Conservation (phyloP, 352 stramenopile species). For the Pythium plurisporium region DNA sequence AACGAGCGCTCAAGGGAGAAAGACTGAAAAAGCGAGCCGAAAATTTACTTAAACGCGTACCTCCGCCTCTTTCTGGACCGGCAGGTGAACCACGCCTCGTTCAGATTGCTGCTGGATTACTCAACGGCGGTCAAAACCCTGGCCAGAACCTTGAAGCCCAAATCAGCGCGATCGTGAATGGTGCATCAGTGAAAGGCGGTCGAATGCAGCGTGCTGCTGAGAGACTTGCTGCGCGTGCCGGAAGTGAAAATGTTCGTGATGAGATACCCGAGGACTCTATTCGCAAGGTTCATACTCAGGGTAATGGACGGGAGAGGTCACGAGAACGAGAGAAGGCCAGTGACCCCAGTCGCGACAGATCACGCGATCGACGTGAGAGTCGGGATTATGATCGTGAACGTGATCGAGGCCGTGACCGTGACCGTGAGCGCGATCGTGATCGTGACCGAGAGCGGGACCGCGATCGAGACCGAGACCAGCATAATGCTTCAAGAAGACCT, state of each 20-base stretch:
- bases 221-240: constrained; percentile 44
- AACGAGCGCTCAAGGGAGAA: constrained; percentile 79
- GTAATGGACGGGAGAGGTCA: neutral
- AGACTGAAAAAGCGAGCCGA: constrained; percentile 81
- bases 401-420: constrained; percentile 1
- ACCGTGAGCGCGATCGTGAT: neutral
- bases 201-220: constrained; percentile 66
- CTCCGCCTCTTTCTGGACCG: constrained; percentile 38
- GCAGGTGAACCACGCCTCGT: constrained; percentile 59
- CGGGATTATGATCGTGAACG: neutral
- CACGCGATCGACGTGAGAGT: no score
- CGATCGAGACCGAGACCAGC: neutral
- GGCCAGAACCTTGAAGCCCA: constrained; percentile 55
- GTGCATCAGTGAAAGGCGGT: constrained; percentile 31
- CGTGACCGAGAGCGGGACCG: constrained; percentile 1
- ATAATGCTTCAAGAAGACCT: constrained; percentile 32
- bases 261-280: constrained; percentile 37
- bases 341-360: constrained; percentile 6
- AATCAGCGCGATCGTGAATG: constrained; percentile 78
- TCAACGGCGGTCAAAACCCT: constrained; percentile 32
- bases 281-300: constrained; percentile 28
- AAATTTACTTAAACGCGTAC: constrained; percentile 74
- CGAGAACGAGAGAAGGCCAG: constrained; percentile 2
- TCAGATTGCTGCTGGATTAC: constrained; percentile 42
- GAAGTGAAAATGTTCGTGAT: constrained; percentile 1